Evolutionary conservation across 129 eudicot species (phyloP), one percentile per base, ranked within the genome.

Genomic region (Rutidosis leptorrhynchoides): DNA sequence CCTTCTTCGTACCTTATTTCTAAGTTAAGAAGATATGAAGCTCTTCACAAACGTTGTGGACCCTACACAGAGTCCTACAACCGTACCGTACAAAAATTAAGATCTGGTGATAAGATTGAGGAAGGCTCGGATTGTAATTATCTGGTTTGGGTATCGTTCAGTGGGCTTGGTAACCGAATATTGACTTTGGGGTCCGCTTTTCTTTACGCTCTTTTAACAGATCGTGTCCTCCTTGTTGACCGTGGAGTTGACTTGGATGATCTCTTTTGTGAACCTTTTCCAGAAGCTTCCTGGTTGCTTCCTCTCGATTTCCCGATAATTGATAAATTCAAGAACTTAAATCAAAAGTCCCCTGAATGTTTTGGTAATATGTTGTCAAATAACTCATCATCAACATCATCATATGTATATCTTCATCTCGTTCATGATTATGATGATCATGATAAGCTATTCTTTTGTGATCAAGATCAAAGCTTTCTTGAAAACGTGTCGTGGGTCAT

Each of bases 181-280:
- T 69, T 88, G 49, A 84, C 91, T 12, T 74, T 88, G 57, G 84
- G 86, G 10, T 84, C 96, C 5, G 83, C 96, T 37, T 88, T 84
- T 69, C 85, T 88, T 23, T 88, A 88, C 35, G 92, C 96, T 28
- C 80, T 88, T 64, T 77, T 88, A n/a, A 88, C 96, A 14, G 72
- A 84, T 24, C 83, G 96, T 2, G 86, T 88, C 27, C 79, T 88
- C 12, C 85, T 84, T 32, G 78, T 88, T 48, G 89, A 84, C 37
- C 85, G 81, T 56, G 89, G 89, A 62, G 70, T 29, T 32, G 86
- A 84, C 78, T 67, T 84, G 49, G 77, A 75, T 26, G 89, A 82
- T 71, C 89, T 88, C 56, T 85, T 88, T 59, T 88, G 96, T 11
- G 96, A 88, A 66, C 92, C 96, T 7, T 88, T 88, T 65, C 96